phyloP scores from a whole-genome alignment of 2,329 filamentous ascomycete species.

The Penicillium sp. region DNA sequence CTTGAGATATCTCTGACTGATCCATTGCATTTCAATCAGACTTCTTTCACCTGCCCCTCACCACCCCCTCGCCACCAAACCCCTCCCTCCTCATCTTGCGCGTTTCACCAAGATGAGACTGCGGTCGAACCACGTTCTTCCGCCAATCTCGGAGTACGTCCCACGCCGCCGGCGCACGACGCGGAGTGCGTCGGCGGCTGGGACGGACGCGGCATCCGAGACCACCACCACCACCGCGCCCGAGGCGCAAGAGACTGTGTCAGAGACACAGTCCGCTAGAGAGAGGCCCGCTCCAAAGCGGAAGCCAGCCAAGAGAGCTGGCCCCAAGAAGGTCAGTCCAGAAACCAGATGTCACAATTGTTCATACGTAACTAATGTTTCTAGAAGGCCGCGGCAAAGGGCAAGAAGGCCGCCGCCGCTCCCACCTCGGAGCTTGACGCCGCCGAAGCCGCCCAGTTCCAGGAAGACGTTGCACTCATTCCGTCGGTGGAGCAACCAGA shows the following conservation, averaged over 20 bases:
- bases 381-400: background rate
- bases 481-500: conserved; percentile 2
- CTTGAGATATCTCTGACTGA: background rate
- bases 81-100: background rate
- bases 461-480: background rate
- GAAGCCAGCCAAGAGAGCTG: conserved; percentile 1
- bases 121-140: conserved; percentile 41
- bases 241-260: conserved; percentile 1
- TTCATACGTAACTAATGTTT: background rate
- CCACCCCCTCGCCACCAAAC: background rate
- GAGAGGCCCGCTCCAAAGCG: conserved; percentile 6
- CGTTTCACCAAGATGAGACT: conserved; percentile 35
- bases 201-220: background rate
- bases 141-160: conserved; percentile 22
- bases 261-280: conserved; percentile 1
- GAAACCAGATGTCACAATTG: background rate
- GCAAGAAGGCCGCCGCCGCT: background rate
- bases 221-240: background rate
- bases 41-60: background rate
- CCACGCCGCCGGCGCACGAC: conserved; percentile 20
- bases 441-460: background rate
- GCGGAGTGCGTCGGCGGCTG: conserved; percentile 19
- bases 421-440: background rate
- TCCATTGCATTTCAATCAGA: background rate
- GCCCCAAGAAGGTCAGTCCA: conserved; percentile 2